Percentiles rank a stretch among this genome's conserved stretches.
Evolutionary conservation across 2,329 filamentous ascomycete genomes (phyloP).

Genomic region (Ophioceras dolichostomum): DNA sequence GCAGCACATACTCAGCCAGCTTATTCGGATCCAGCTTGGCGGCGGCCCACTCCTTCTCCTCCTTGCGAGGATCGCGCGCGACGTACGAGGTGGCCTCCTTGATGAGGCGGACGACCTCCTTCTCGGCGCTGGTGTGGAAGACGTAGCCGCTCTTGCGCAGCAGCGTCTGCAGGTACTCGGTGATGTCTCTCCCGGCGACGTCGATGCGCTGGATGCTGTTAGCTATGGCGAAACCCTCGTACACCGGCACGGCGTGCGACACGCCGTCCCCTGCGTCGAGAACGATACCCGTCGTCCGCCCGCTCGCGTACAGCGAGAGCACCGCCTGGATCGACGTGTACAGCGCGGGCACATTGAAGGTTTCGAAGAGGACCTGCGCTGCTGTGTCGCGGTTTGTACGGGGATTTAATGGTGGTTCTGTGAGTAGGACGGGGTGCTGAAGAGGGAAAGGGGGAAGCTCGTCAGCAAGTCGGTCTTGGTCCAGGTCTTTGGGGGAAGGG

Average conservation of each 20-base stretch:
- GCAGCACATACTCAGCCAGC: slow-evolving; percentile 75
- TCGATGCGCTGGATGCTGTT: slow-evolving; percentile 94
- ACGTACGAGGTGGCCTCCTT: slow-evolving; percentile 94
- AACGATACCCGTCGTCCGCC: slow-evolving; percentile 90
- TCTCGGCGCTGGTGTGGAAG: slow-evolving; percentile 96
- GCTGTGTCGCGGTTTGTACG: slow-evolving; percentile 91
- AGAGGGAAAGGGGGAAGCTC: too few species aligned
- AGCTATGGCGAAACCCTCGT: slow-evolving; percentile 93
- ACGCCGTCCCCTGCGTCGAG: slow-evolving; percentile 93
- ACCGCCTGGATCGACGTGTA: slow-evolving; percentile 97
- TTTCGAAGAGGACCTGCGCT: slow-evolving; percentile 96
- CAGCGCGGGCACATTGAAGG: slow-evolving; percentile 92
- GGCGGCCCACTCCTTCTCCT: slow-evolving; percentile 91
- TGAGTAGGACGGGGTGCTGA: slow-evolving; percentile 91
- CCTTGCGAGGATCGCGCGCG: slow-evolving; percentile 76
- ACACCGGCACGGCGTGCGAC: slow-evolving; percentile 93
- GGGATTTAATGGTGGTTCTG: slow-evolving; percentile 91
- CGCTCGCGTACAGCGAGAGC: slow-evolving; percentile 88
- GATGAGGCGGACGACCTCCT: slow-evolving; percentile 95
- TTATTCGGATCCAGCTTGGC: slow-evolving; percentile 68
- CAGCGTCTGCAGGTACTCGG: slow-evolving; percentile 84
- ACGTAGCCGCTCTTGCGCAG: slow-evolving; percentile 87
- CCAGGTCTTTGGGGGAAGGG: too few species aligned
- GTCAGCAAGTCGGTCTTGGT: too few species aligned
- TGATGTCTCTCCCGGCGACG: slow-evolving; percentile 90